Evolutionary conservation across 768 basidiomycete genomes (phyloP).

Genomic region (Mycena metata): DNA sequence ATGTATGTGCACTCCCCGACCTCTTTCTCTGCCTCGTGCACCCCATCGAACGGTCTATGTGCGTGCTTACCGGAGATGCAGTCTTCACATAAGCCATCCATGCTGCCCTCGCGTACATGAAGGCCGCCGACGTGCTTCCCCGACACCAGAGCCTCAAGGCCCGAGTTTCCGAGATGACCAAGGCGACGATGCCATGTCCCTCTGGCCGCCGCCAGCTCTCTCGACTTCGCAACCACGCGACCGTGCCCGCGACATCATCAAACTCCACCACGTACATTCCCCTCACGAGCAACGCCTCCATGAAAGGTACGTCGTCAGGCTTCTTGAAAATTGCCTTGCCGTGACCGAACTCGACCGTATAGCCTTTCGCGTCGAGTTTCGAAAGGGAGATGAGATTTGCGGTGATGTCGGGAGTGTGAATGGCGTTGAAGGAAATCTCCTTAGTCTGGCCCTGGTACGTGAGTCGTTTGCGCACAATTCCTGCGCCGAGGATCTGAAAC

Average conservation of each 20-base stretch:
- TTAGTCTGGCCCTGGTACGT: constrained; percentile 2
- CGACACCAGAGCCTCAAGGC: not conserved
- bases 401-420: constrained; percentile 19
- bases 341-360: not conserved
- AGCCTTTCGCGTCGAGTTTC: constrained; percentile 8
- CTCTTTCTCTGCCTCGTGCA: constrained; percentile 16
- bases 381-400: constrained; percentile 11
- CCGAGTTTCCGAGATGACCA: constrained; percentile 4
- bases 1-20: constrained; percentile 22
- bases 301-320: not conserved
- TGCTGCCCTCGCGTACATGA: not conserved
- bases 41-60: constrained; percentile 17
- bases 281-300: not conserved
- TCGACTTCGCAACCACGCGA: not conserved
- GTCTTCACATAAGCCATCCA: constrained; percentile 20
- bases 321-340: constrained; percentile 3
- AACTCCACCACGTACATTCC: constrained; percentile 12
- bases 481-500: constrained; percentile 10
- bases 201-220: not conserved
- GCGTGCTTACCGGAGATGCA: constrained; percentile 16
- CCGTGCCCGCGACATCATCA: not conserved
- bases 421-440: constrained; percentile 2
- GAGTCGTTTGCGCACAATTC: not conserved
- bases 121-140: not conserved
- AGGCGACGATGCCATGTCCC: constrained; percentile 18